Evolutionary conservation across 768 basidiomycete genomes (phyloP).

Genomic region (Rhizopogon vinicolor): DNA sequence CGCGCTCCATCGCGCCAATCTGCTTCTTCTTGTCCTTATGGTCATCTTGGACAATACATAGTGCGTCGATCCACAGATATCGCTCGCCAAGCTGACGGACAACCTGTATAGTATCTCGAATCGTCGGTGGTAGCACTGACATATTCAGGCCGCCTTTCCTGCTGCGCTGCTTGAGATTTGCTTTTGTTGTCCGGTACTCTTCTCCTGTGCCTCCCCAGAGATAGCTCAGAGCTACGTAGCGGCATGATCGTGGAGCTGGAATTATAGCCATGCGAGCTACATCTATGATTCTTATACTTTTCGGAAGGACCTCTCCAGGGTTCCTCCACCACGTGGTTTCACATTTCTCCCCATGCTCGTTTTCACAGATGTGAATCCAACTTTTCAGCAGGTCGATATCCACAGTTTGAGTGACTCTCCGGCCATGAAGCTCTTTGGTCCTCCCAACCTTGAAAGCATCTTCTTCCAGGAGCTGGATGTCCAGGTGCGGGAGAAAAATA

Average conservation of each 20-base stretch:
- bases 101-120: conserved; percentile 2
- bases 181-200: conserved; percentile 3
- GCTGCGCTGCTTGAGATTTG: not conserved
- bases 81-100: not conserved
- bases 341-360: not conserved
- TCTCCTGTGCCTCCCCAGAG: conserved; percentile 1
- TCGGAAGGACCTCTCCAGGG: not conserved
- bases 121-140: conserved; percentile 1
- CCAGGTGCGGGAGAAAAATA: not conserved
- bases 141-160: not conserved
- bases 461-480: conserved; percentile 5
- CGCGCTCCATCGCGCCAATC: conserved; percentile 5
- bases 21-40: not conserved
- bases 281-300: conserved; percentile 1
- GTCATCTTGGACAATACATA: conserved; percentile 9
- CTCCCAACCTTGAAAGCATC: conserved; percentile 3
- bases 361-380: conserved; percentile 1
- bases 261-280: not conserved
- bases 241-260: not conserved
- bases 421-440: conserved; percentile 2
- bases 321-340: not conserved
- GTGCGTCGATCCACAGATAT: conserved; percentile 8
- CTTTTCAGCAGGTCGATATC: conserved; percentile 4
- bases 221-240: conserved; percentile 7
- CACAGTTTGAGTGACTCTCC: not conserved